These are phyloP conservation scores for Boletellus ananiceps DNA, from an alignment of 768 basidiomycete species.

Conservation along the genomic window DNA sequence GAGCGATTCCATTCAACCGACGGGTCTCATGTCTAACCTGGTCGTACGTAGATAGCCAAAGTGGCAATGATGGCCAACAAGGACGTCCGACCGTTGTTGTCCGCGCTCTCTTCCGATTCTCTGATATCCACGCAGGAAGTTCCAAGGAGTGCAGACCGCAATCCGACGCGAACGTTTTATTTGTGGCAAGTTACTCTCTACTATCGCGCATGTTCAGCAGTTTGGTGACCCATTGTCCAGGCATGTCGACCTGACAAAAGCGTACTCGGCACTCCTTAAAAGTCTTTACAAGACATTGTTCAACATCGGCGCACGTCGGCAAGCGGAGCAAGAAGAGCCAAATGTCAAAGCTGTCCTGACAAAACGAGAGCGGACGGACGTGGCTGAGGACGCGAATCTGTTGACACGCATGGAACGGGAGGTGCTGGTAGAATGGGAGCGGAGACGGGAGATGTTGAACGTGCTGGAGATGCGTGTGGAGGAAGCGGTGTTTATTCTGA, in stretches of 20 bases:
- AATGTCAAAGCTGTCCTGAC: conserved; percentile 68
- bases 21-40: not conserved
- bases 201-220: not conserved
- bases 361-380: conserved; percentile 79
- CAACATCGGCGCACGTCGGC: conserved; percentile 73
- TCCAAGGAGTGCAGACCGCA: conserved; percentile 84
- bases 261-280: conserved; percentile 70
- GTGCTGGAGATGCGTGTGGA: conserved; percentile 85
- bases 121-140: conserved; percentile 92
- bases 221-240: conserved; percentile 38
- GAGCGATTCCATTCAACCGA: conserved; percentile 13
- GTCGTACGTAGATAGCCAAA: conserved; percentile 78
- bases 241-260: conserved; percentile 85
- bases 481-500: conserved; percentile 82
- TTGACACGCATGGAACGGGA: conserved; percentile 75
- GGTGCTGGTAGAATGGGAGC: conserved; percentile 67
- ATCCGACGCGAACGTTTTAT: conserved; percentile 85
- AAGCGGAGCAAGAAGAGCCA: conserved; percentile 66
- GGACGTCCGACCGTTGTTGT: conserved; percentile 76
- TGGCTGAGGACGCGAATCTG: conserved; percentile 68
- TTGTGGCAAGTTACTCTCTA: conserved; percentile 59
- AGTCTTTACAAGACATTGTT: conserved; percentile 86
- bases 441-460: conserved; percentile 66
- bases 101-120: conserved; percentile 73
- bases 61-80: conserved; percentile 89